Evolutionary conservation across 2,329 filamentous ascomycete genomes (phyloP), one percentile per base, ranked within the genome.

Genomic region (Fusarium xylarioides): DNA sequence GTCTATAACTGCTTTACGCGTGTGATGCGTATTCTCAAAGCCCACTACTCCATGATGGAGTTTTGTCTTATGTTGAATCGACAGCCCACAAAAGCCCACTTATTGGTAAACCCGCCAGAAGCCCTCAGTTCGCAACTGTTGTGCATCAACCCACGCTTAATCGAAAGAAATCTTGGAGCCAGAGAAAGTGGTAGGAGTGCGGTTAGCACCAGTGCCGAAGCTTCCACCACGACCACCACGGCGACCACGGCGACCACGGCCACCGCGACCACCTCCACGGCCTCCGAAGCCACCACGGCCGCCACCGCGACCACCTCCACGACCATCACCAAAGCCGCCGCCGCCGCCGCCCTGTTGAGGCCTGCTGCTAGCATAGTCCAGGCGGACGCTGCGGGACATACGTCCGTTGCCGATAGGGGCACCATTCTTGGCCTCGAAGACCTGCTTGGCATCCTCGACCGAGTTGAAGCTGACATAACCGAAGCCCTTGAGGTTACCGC

Each of bases 401-500:
- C 96, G 88, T 67, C 93, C 91, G 74, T 85, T 81, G 57, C 89
- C 88, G 71, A 90, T 86, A 68, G 88, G 83, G 63, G 86, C 86
- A 74, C 94, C 94, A 77, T 93, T 91, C 81, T 93, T 88, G 64
- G 87, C 85, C 77, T 92, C 87, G 77, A 94, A 90, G 30, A 91
- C 95, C 77, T 86, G 84, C 85, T 92, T 93, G 78, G 95, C 94
- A 78, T 97, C 95, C 34, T 97, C 94, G 70, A 96, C 82, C 23
- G 92, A 93, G 77, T 86, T 85, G 87, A 95, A 97, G 80, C 92
- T 91, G 73, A 97, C 92, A 81, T 98, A 98, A 62, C 94, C 95
- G 83, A 97, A 97, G 65, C 95, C 95, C 91, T 97, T 97, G 81
- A 92, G 91, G 77, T 91, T 90, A 74, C 94, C 95, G 71, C 91